phyloP scores from a whole-genome alignment of 345 rosid genomes.

The Eucalyptus virginea region DNA sequence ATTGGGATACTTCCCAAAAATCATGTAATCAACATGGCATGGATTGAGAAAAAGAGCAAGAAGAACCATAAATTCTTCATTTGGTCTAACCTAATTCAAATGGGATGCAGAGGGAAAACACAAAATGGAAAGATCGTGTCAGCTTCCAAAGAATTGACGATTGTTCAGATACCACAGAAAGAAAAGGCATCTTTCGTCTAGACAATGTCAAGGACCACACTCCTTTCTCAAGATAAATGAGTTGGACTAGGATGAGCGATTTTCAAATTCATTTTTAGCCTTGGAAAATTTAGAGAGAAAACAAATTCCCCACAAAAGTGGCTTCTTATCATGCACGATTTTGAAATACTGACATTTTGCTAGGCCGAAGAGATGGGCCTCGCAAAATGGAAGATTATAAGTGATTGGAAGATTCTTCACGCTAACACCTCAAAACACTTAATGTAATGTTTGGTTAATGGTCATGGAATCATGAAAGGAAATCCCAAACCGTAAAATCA shows the following conservation, averaged over 20 bases:
- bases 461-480: too few relatives aligned
- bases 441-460: too few relatives aligned
- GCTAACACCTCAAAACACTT: too few relatives aligned
- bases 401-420: background rate
- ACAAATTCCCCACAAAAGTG: background rate
- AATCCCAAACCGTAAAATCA: too few relatives aligned
- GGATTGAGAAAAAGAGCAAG: background rate
- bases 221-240: conserved; percentile 17
- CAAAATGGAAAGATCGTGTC: background rate
- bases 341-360: background rate
- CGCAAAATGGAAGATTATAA: too few relatives aligned
- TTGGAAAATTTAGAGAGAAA: background rate
- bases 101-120: background rate
- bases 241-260: background rate
- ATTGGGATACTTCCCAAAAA: background rate
- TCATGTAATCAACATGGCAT: background rate
- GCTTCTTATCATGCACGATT: background rate
- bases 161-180: background rate
- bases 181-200: background rate
- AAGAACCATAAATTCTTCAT: background rate
- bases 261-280: background rate
- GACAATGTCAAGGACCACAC: background rate
- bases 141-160: background rate
- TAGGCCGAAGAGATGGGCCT: background rate
- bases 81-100: background rate